Evolutionary conservation across 495 filamentous ascomycete genomes (phyloP).

Genomic region (Talaromyces ruber): DNA sequence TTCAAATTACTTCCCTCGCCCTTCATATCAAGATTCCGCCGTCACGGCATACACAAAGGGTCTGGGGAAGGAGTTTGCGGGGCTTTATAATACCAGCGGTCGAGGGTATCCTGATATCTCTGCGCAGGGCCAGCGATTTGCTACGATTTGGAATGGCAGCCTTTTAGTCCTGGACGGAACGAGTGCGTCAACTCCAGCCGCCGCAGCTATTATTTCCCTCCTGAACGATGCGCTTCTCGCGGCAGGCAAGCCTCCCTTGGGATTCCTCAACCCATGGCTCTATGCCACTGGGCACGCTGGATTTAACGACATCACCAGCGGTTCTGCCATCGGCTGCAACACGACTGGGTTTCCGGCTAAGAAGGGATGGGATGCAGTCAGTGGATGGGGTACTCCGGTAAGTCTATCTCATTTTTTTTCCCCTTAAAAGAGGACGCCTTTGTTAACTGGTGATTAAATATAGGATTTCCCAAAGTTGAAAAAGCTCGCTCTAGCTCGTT

Average conservation of each 20-base stretch:
- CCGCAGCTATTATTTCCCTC: conserved; percentile 54
- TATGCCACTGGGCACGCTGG: conserved; percentile 44
- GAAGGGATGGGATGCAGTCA: not conserved
- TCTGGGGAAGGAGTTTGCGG: conserved; percentile 34
- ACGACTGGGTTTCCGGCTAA: not conserved
- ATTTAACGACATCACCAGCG: conserved; percentile 55
- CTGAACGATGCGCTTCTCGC: conserved; percentile 59
- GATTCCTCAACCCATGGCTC: conserved; percentile 71
- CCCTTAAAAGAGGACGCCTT: not conserved
- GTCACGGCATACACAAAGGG: conserved; percentile 47
- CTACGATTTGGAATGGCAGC: no score
- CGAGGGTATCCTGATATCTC: conserved; percentile 68
- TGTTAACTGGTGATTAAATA: not conserved
- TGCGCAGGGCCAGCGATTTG: conserved; percentile 48
- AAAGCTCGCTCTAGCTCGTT: not conserved
- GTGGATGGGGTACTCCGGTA: not conserved
- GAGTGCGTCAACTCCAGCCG: conserved; percentile 52
- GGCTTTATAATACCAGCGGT: conserved; percentile 51
- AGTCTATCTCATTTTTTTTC: not conserved
- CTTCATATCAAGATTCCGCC: conserved; percentile 50
- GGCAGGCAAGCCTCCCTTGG: conserved; percentile 45
- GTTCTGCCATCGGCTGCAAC: conserved; percentile 54
- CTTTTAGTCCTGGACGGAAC: conserved; percentile 52
- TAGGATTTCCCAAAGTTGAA: not conserved
- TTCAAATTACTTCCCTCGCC: conserved; percentile 53